Percentiles rank a stretch among this genome's conserved stretches.
These are phyloP conservation scores for Zoysia japonica DNA, from an alignment of 176 grass and related monocot genomes.

Conservation along the genomic window DNA sequence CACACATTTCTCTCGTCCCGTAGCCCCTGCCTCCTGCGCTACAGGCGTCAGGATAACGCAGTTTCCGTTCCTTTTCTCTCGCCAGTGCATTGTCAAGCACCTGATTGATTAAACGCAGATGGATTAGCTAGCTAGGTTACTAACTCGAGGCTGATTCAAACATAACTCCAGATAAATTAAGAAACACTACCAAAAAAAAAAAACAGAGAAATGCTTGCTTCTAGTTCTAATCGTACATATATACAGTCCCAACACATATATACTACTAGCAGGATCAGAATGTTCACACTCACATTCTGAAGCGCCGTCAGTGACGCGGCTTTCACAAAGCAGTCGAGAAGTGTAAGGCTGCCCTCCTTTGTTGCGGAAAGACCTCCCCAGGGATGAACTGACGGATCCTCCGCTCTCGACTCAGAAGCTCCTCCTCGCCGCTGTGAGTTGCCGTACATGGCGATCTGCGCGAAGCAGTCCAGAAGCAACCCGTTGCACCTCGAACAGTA, in stretches of 20 bases:
- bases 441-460: constrained; percentile 63
- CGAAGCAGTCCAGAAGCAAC: constrained; percentile 79
- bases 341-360: constrained; percentile 82
- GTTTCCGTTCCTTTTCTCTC: constrained; percentile 87
- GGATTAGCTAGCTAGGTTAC: constrained; percentile 4
- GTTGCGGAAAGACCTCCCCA: constrained; percentile 87
- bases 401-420: constrained; percentile 20
- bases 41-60: constrained; percentile 96
- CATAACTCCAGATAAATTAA: constrained; percentile 23
- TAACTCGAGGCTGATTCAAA: constrained; percentile 13
- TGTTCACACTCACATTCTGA: constrained; percentile 71
- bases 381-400: constrained; percentile 79
- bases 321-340: constrained; percentile 79
- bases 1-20: constrained; percentile 84
- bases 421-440: constrained; percentile 64
- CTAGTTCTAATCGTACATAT: neutral
- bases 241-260: neutral
- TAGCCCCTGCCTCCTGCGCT: constrained; percentile 71
- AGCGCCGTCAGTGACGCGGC: constrained; percentile 63
- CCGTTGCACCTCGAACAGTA: constrained; percentile 96
- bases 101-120: constrained; percentile 57
- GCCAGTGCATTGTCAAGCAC: constrained; percentile 91
- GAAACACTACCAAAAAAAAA: constrained; percentile 12
- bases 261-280: neutral
- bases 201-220: neutral